phyloP scores from a whole-genome alignment of 805 yeast species.

The Saccharomycopsis selenospora region DNA sequence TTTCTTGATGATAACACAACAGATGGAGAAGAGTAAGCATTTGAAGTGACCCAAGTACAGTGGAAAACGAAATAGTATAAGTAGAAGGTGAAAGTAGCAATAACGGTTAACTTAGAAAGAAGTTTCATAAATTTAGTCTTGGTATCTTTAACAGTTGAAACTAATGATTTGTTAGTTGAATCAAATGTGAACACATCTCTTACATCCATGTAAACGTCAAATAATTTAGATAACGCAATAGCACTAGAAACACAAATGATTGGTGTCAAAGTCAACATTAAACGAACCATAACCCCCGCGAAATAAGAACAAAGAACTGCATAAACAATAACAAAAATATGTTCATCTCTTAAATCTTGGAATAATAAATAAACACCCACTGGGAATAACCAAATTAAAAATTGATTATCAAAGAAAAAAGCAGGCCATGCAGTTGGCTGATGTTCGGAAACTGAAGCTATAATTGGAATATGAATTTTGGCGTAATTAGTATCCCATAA shows the following conservation, averaged over 20 bases:
- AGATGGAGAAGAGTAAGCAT: conserved; percentile 95
- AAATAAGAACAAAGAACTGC: conserved; percentile 92
- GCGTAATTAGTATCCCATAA: conserved; percentile 98
- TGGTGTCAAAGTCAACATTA: conserved; percentile 95
- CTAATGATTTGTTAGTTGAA: neutral
- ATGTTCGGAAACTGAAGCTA: conserved; percentile 98
- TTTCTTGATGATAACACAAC: conserved; percentile 81
- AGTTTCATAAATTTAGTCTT: conserved; percentile 25
- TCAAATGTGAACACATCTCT: conserved; percentile 25
- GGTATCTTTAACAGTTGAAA: conserved; percentile 12
- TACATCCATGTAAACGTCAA: conserved; percentile 74
- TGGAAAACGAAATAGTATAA: conserved; percentile 79
- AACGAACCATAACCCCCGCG: conserved; percentile 98
- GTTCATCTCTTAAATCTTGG: conserved; percentile 86
- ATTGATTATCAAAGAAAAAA: conserved; percentile 87
- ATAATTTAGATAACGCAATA: conserved; percentile 74
- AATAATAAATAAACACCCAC: conserved; percentile 90
- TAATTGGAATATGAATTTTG: conserved; percentile 94
- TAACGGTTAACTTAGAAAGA: conserved; percentile 54
- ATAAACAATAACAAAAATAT: conserved; percentile 86
- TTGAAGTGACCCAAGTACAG: conserved; percentile 95
- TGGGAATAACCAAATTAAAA: conserved; percentile 97
- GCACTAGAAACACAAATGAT: conserved; percentile 91
- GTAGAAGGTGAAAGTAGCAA: conserved; percentile 64
- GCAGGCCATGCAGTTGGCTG: conserved; percentile 99